These are phyloP conservation scores for Acarospora socialis DNA, from an alignment of 2,329 filamentous ascomycete species.

Conservation along the genomic window DNA sequence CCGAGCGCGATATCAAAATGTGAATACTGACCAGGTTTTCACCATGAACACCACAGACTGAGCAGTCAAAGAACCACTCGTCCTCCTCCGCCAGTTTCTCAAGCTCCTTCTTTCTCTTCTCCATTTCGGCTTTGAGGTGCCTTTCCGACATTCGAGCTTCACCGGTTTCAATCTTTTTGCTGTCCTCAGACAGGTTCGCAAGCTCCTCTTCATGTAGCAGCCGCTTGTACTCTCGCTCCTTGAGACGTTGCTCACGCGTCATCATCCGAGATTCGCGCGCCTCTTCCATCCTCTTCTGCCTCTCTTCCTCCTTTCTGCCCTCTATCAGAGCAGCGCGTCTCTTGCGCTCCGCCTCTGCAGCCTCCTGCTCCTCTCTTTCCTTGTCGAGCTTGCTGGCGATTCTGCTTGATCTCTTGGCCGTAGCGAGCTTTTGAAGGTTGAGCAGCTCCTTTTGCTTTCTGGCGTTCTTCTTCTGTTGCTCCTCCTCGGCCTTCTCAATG, in stretches of 20 bases:
- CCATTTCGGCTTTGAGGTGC: constrained; percentile 67
- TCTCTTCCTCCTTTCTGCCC: constrained; percentile 44
- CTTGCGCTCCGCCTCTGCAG: constrained; percentile 55
- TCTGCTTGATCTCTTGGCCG: constrained; percentile 83
- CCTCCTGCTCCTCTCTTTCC: constrained; percentile 58
- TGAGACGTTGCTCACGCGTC: constrained; percentile 72
- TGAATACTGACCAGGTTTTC: constrained; percentile 47
- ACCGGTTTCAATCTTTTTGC: constrained; percentile 42
- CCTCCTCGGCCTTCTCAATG: constrained; percentile 60
- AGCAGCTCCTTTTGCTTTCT: constrained; percentile 69
- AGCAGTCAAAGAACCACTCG: constrained; percentile 89
- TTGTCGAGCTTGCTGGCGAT: constrained; percentile 70
- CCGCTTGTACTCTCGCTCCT: constrained; percentile 72
- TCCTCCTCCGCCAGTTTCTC: constrained; percentile 61
- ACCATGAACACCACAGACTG: constrained; percentile 73
- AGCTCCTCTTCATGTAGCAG: constrained; percentile 75
- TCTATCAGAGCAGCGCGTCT: constrained; percentile 49
- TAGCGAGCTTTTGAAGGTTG: constrained; percentile 74
- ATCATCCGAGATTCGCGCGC: constrained; percentile 67
- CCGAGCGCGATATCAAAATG: neutral
- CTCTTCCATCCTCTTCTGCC: constrained; percentile 50
- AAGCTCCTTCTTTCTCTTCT: constrained; percentile 62
- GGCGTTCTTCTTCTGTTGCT: constrained; percentile 54
- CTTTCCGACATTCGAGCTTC: constrained; percentile 59
- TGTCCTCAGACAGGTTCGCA: constrained; percentile 62